Percentiles rank a stretch among this genome's conserved stretches.
phyloP scores from a whole-genome alignment of 192 early-diverging fungal species.

The Mortierella claussenii region DNA sequence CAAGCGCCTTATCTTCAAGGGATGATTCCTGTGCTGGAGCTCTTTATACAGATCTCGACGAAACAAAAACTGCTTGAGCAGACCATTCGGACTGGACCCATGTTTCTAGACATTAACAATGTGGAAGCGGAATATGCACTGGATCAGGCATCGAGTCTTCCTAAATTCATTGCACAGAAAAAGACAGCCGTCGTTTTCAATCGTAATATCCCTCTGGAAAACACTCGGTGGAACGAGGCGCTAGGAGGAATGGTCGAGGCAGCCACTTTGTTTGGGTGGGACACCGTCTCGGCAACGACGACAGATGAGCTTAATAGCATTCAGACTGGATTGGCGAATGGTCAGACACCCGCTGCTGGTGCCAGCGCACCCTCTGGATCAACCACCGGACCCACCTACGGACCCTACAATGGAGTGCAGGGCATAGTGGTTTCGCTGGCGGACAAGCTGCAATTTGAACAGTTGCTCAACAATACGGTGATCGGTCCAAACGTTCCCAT shows the following conservation, averaged over 20 bases:
- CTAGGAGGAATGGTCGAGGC: conserved; percentile 38
- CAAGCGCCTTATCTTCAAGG: conserved; percentile 47
- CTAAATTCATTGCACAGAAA: conserved; percentile 11
- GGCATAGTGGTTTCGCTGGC: conserved; percentile 31
- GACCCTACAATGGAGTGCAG: conserved; percentile 20
- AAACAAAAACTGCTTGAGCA: conserved; percentile 11
- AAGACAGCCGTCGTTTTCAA: conserved; percentile 39
- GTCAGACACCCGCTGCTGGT: neutral
- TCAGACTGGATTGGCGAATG: neutral
- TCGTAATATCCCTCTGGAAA: conserved; percentile 14
- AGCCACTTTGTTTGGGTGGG: conserved; percentile 24
- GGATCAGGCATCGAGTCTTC: conserved; percentile 1
- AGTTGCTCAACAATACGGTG: conserved; percentile 15
- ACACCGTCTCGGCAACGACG: conserved; percentile 38
- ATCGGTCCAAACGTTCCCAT: conserved; percentile 6
- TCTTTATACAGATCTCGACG: conserved; percentile 28
- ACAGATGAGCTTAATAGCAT: conserved; percentile 12
- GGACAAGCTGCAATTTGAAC: conserved; percentile 18
- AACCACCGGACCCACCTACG: neutral
- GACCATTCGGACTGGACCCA: conserved; percentile 29
- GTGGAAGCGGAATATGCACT: conserved; percentile 11
- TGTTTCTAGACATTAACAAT: conserved; percentile 14
- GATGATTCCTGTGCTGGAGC: conserved; percentile 27
- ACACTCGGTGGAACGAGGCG: conserved; percentile 43
- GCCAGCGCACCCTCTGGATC: neutral